Conservation (phyloP, 225 moss, liverwort and hornwort species). For the Physcomitrium patens region DNA sequence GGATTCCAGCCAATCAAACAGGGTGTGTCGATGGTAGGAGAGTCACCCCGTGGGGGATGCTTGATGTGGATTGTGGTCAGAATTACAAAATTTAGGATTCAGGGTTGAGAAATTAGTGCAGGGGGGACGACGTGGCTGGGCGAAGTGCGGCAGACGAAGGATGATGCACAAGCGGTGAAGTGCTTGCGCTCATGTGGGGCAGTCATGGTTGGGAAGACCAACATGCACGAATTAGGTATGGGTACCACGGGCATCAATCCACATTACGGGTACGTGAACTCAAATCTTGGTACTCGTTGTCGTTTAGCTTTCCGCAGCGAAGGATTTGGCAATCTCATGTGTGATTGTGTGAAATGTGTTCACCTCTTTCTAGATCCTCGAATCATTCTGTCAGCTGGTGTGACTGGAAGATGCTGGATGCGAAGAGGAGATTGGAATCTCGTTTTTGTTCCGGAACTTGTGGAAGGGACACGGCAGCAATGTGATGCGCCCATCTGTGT, state of each 20-base stretch:
- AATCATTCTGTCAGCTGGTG: neutral
- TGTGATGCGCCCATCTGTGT: neutral
- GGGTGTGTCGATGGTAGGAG: neutral
- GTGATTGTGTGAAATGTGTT: too few relatives aligned
- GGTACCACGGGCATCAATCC: constrained; percentile 94
- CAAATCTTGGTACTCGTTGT: neutral
- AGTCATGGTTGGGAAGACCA: constrained; percentile 89
- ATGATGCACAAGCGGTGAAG: constrained; percentile 83
- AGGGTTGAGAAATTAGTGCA: constrained; percentile 28
- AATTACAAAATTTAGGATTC: neutral
- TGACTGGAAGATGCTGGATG: neutral
- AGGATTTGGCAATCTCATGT: too few relatives aligned
- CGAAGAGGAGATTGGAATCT: neutral
- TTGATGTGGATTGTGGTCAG: too few relatives aligned
- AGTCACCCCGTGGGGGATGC: neutral
- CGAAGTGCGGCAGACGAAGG: constrained; percentile 60
- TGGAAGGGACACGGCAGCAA: neutral
- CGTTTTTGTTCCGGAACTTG: too few relatives aligned
- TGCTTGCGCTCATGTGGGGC: constrained; percentile 89
- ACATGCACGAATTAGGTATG: constrained; percentile 98
- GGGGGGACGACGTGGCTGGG: constrained; percentile 92
- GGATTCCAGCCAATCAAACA: neutral
- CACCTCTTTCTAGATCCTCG: too few relatives aligned
- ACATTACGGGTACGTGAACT: constrained; percentile 73
- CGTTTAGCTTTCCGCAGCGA: too few relatives aligned